phyloP scores from a whole-genome alignment of 2,329 filamentous ascomycete species.

The Cladophialophora immunda region DNA sequence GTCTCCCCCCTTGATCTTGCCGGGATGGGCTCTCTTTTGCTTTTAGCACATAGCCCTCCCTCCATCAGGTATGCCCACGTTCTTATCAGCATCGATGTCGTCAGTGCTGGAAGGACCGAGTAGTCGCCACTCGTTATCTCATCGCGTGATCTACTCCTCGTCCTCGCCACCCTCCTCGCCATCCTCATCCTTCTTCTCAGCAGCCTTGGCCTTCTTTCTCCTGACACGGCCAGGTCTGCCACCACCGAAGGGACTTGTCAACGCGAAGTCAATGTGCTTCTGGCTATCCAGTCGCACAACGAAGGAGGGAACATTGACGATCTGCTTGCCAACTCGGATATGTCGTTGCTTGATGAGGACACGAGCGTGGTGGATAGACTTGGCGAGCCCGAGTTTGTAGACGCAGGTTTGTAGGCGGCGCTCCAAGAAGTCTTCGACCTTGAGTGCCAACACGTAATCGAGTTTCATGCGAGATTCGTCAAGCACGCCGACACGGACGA shows the following conservation, averaged over 20 bases:
- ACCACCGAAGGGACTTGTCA: conserved; percentile 97
- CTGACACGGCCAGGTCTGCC: conserved; percentile 96
- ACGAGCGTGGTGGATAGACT: conserved; percentile 99
- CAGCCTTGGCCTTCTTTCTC: conserved; percentile 99
- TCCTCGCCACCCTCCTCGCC: conserved; percentile 42
- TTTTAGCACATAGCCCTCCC: neutral
- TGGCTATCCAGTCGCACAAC: conserved; percentile 99
- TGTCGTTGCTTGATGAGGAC: conserved; percentile 99
- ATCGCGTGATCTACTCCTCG: conserved; percentile 69
- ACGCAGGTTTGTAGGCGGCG: conserved; percentile 99
- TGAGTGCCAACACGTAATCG: conserved; percentile 99
- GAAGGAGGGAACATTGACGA: conserved; percentile 99
- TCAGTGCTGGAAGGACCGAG: neutral
- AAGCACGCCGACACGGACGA: conserved; percentile 98
- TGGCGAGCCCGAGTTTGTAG: conserved; percentile 99
- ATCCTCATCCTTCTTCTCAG: conserved; percentile 70
- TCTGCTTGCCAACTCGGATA: conserved; percentile 99
- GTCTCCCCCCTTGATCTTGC: neutral
- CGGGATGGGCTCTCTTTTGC: neutral
- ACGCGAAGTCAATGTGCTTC: conserved; percentile 99
- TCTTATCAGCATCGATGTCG: neutral
- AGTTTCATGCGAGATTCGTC: conserved; percentile 99
- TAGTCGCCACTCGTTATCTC: neutral
- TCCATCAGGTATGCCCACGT: neutral
- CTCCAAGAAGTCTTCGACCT: conserved; percentile 99